A percentile compares a stretch with the other conserved stretches of the same genome.
Evolutionary conservation across 2,329 filamentous ascomycete species (phyloP).

Genomic region (Phyllosticta citriasiana): DNA sequence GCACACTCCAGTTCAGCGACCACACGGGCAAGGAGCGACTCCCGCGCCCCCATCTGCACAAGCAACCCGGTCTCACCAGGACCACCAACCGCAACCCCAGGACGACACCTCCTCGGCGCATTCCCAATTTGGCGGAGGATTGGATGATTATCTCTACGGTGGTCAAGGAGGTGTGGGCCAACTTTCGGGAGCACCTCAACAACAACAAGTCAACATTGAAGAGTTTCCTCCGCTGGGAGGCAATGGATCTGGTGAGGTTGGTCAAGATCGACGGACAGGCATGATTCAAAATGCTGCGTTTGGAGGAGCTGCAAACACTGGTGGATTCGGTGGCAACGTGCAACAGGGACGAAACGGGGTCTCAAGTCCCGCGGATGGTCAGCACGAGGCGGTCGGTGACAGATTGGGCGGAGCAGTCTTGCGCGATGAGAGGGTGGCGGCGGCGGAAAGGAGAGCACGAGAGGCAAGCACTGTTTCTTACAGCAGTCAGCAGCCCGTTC

Average conservation of each 20-base stretch:
- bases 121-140: constrained; percentile 41
- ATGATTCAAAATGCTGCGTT: constrained; percentile 41
- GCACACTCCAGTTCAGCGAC: constrained; percentile 44
- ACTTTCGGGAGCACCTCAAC: constrained; percentile 39
- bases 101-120: constrained; percentile 29
- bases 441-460: constrained; percentile 5
- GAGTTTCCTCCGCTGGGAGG: constrained; percentile 52
- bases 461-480: constrained; percentile 10
- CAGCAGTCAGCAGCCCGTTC: constrained; percentile 7
- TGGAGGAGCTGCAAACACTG: constrained; percentile 22
- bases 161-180: constrained; percentile 45
- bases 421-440: constrained; percentile 4
- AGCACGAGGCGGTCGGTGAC: constrained; percentile 20
- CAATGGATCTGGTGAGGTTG: constrained; percentile 40
- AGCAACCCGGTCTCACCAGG: constrained; percentile 26
- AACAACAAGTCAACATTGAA: constrained; percentile 47
- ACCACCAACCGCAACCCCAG: constrained; percentile 32
- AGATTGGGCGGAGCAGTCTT: constrained; percentile 4
- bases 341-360: constrained; percentile 35
- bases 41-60: constrained; percentile 16
- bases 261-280: constrained; percentile 39
- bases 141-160: constrained; percentile 48
- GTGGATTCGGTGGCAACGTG: constrained; percentile 30
- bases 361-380: constrained; percentile 28
- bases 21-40: constrained; percentile 30